Conservation (phyloP, 2,329 filamentous ascomycete genomes). For the Cylindrodendrum hubeiense region DNA sequence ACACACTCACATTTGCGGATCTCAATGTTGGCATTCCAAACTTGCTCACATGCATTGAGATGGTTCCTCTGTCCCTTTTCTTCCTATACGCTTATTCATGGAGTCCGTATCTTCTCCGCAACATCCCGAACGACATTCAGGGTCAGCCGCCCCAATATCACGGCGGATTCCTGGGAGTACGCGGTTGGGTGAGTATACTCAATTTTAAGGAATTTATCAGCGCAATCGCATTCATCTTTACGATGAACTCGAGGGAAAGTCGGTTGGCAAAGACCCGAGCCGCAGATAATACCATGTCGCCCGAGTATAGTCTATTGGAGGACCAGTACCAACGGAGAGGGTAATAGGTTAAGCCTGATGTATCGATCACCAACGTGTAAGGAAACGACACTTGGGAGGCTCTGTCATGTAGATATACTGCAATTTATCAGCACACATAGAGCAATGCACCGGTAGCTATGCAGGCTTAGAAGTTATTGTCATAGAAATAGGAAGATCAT, state of each 20-base stretch:
- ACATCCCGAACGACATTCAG: not conserved
- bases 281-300: not conserved
- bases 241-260: not conserved
- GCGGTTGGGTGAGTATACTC: not conserved
- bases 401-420: too few species aligned
- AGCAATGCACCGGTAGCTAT: too few species aligned
- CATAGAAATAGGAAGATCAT: too few species aligned
- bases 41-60: constrained; percentile 33
- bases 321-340: constrained; percentile 16
- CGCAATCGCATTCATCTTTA: constrained; percentile 9
- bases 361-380: too few species aligned
- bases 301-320: constrained; percentile 10
- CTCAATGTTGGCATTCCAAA: constrained; percentile 38
- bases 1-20: constrained; percentile 36
- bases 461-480: too few species aligned
- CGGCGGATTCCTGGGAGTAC: not conserved
- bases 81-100: constrained; percentile 37
- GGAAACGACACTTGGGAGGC: too few species aligned
- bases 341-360: not conserved
- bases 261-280: not conserved
- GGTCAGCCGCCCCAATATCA: not conserved
- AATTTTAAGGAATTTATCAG: constrained; percentile 9
- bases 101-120: constrained; percentile 27
- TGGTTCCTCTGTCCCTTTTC: constrained; percentile 36
- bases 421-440: too few species aligned